These are phyloP conservation scores for Eucalyptus camaldulensis DNA, from an alignment of 345 rosid genomes.

Conservation along the genomic window DNA sequence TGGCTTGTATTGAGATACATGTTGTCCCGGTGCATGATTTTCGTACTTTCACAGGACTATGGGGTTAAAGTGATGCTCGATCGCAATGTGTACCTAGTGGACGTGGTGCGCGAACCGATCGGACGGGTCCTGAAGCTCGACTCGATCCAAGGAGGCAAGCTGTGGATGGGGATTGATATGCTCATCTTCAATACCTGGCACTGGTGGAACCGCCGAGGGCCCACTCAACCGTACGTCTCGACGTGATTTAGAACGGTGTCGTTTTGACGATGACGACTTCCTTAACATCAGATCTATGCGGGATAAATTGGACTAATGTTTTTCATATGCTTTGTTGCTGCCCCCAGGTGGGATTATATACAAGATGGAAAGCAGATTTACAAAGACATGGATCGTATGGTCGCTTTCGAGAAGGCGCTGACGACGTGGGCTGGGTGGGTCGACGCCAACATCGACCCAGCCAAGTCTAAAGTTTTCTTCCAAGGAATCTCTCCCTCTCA, in stretches of 20 bases:
- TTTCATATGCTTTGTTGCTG: not conserved
- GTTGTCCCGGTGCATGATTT: not conserved
- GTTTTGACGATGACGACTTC: not conserved
- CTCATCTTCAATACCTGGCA: conserved; percentile 90
- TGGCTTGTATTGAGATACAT: not conserved
- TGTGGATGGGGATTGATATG: conserved; percentile 53
- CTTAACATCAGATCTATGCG: not conserved
- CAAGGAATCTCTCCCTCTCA: conserved; percentile 89
- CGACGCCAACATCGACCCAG: conserved; percentile 41
- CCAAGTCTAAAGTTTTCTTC: conserved; percentile 43
- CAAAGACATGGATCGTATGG: conserved; percentile 70
- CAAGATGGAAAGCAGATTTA: conserved; percentile 19
- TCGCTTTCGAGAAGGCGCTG: conserved; percentile 56
- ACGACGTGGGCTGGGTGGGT: conserved; percentile 78
- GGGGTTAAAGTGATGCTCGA: conserved; percentile 38
- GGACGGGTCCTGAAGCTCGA: conserved; percentile 68
- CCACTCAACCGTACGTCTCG: conserved; percentile 44
- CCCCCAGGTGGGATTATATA: conserved; percentile 63
- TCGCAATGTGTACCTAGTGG: conserved; percentile 58
- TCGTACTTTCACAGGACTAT: conserved; percentile 29
- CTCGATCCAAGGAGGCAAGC: conserved; percentile 53
- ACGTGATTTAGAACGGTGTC: not conserved
- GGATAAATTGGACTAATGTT: not conserved
- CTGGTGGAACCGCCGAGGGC: conserved; percentile 82
- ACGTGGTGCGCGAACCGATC: conserved; percentile 32